Evolutionary conservation across 1,284 basidiomycete genomes (phyloP), one percentile per base, ranked within the genome.

Genomic region (Trametes pubescens): DNA sequence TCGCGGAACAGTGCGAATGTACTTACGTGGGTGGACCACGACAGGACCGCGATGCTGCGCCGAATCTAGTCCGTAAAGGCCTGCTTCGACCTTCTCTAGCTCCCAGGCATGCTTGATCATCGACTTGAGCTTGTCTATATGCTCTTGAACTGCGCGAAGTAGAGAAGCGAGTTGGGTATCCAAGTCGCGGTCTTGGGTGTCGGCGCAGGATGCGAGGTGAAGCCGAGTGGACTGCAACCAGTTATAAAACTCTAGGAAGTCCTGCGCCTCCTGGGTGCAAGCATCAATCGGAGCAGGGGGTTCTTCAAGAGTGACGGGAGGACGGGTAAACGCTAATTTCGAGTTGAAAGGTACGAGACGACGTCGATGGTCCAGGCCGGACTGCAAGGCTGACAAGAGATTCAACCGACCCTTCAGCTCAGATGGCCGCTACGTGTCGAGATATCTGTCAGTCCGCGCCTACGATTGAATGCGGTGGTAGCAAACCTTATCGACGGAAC

Each of bases 1-100:
- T n/a, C n/a, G n/a, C n/a, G n/a, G n/a, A n/a, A n/a, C n/a, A n/a
- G n/a, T n/a, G n/a, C n/a, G n/a, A n/a, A n/a, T n/a, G n/a, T n/a
- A 47, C 55, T 44, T 18, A 57, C 55, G 44, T 2, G 43, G 26
- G 9, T 35, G 18, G 29, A 35, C 34, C 11, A 57, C 13, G 29
- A 47, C 37, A 2, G 55, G 55, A 1, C 55, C 55, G 18, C 10
- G 11, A 2, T 57, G 29, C 22, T 9, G 2, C 8, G 5, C 5
- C 2, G 16, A 4, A n/a, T 34, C 18, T 43, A 40, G 48, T 13
- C 21, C 14, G 35, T 59, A 51, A 35, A 59, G n/a, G 1, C 57
- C 57, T 13, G 48, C 57, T 2, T 14, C 11, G 1, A 59, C 16
- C 57, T 59, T 59, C 35, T 51, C 57, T 0, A n/a, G 3, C n/a